Evolutionary conservation across 352 stramenopile species (phyloP), one percentile per base, ranked within the genome.

Genomic region (Globisporangium abappressorium): DNA sequence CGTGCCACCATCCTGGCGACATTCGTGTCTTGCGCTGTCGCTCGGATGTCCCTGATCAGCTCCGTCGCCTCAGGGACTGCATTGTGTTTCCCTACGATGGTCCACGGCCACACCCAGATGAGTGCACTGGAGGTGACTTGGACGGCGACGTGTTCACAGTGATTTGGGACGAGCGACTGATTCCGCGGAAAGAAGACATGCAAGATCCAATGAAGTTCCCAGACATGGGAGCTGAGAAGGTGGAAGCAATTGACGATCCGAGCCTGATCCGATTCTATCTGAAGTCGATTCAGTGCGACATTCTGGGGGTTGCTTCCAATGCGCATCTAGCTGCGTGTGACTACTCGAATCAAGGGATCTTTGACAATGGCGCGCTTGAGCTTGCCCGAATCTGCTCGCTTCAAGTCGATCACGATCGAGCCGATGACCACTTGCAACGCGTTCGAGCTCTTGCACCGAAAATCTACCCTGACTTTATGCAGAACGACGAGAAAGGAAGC

Each of bases 401-500:
- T 12, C 79, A 93, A 76, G 84, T 94, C 22, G 88, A 93, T 49
- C 87, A 82, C 43, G 75, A 86, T 28, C 80, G 74, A 28, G 70
- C 80, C 5, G 79, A 93, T 58, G 78, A 80, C 20, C 81, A 93
- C 56, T 54, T 89, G 11, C 70, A 80, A 36, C 71, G 85, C 46
- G 84, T 92, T 2, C 80, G 76, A n/a, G 65, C 72, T 1, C 65
- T 84, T 7, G 75, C 80, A 14, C 80, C 84, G 7, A 80, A 77
- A 22, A 75, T 73, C 33, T 95, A 94, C 55, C 85, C 88, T 2
- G 88, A 94, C 43, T 95, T 94, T 58, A 90, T 95, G 86, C 70
- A 85, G 36, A 95, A 91, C 49, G 74, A 69, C 7, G 79, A 90
- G 12, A 91, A 91, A 24, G 69, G 72, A 0, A 80, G 68, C 20